phyloP scores from a whole-genome alignment of 768 basidiomycete species.

The Tephrocybe sp. region DNA sequence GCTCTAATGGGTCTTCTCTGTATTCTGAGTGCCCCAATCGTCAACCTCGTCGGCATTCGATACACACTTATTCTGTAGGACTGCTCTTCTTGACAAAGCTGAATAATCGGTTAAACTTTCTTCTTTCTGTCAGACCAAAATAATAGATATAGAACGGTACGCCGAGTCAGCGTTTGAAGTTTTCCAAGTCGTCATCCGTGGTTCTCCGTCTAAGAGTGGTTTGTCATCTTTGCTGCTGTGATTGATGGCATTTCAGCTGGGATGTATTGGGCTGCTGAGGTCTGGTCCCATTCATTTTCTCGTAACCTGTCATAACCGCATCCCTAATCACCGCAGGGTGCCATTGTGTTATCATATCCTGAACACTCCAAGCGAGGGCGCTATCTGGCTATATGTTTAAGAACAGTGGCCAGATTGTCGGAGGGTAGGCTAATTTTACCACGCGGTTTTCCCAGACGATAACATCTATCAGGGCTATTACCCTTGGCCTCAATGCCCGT shows the following conservation, averaged over 20 bases:
- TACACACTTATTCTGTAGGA: conserved; percentile 13
- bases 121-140: conserved; percentile 18
- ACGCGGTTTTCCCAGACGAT: background rate
- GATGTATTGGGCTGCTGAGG: conserved; percentile 20
- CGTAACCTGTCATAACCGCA: background rate
- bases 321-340: background rate
- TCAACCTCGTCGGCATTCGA: conserved; percentile 13
- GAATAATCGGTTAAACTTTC: too few species aligned
- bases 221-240: conserved; percentile 14
- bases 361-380: conserved; percentile 14
- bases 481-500: conserved; percentile 16
- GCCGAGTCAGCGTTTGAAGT: background rate
- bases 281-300: background rate
- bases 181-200: background rate
- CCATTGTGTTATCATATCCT: conserved; percentile 13
- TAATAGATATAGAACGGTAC: conserved; percentile 19
- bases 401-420: conserved; percentile 14
- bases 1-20: conserved; percentile 17
- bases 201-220: conserved; percentile 14
- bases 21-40: conserved; percentile 8
- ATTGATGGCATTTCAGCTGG: conserved; percentile 16
- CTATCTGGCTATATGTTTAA: conserved; percentile 16
- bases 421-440: conserved; percentile 10
- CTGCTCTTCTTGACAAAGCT: too few species aligned
- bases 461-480: conserved; percentile 4